Percentiles rank a stretch among this genome's conserved stretches.
Evolutionary conservation across 129 eudicot genomes (phyloP).

Genomic region (Flaveria brownii): DNA sequence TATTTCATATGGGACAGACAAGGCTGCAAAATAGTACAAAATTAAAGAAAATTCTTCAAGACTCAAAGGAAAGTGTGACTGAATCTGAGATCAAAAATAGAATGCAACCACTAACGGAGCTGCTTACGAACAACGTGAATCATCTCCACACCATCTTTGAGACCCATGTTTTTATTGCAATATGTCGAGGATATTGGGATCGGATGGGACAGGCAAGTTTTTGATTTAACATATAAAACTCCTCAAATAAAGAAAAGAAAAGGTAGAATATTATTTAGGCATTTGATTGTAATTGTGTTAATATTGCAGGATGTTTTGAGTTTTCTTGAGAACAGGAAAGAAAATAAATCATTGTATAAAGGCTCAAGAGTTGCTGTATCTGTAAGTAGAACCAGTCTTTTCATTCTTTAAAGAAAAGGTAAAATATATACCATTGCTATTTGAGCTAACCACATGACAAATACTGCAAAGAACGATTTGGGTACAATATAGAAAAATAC

Average conservation of each 20-base stretch:
- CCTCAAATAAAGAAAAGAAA: background rate
- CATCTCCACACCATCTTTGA: conserved; percentile 63
- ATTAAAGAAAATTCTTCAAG: conserved; percentile 75
- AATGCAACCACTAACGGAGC: conserved; percentile 73
- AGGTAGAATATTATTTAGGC: background rate
- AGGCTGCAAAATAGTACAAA: conserved; percentile 62
- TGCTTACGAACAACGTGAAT: conserved; percentile 55
- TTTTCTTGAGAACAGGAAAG: conserved; percentile 82
- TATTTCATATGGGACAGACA: conserved; percentile 45
- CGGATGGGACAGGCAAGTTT: conserved; percentile 72
- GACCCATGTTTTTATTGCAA: conserved; percentile 64
- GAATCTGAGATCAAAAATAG: conserved; percentile 68
- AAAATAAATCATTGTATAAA: conserved; percentile 73
- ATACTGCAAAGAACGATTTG: background rate
- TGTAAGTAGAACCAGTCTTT: conserved; percentile 44
- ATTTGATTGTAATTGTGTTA: conserved; percentile 28
- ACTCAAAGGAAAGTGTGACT: conserved; percentile 58
- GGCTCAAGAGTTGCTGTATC: conserved; percentile 74
- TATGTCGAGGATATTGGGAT: conserved; percentile 80
- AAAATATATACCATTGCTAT: background rate
- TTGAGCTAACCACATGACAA: background rate
- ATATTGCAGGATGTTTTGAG: conserved; percentile 70
- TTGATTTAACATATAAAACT: background rate
- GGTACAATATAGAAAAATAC: background rate
- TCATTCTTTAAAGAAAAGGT: background rate